A percentile compares a stretch with the other conserved stretches of the same genome.
phyloP scores from a whole-genome alignment of 202 grass and related monocot genomes.

The Carex arenaria region DNA sequence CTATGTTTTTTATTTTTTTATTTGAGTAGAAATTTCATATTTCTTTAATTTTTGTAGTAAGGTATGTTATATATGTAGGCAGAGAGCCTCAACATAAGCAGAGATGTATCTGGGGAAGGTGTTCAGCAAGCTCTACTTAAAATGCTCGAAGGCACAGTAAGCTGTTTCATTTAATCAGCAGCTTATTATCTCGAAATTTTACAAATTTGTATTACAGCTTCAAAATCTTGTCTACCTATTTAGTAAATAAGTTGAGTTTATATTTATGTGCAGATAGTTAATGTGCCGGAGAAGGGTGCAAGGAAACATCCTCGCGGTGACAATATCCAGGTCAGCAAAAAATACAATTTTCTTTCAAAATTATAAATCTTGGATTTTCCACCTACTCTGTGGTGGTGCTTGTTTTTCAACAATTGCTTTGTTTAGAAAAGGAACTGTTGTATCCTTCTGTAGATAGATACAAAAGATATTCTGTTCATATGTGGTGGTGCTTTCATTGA shows the following conservation, averaged over 20 bases:
- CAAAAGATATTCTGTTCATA: conserved; percentile 99
- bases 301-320: conserved; percentile 98
- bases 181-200: background rate
- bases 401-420: conserved; percentile 6
- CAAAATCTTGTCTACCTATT: conserved; percentile 21
- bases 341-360: background rate
- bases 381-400: background rate
- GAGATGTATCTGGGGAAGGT: conserved; percentile 99
- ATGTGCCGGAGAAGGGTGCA: conserved; percentile 99
- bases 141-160: conserved; percentile 99
- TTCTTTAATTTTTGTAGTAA: conserved; percentile 18
- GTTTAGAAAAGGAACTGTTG: conserved; percentile 11
- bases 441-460: conserved; percentile 81
- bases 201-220: conserved; percentile 13
- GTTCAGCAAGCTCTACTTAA: conserved; percentile 97
- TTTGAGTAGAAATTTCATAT: background rate
- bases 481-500: conserved; percentile 97
- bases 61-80: conserved; percentile 41
- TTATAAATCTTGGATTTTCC: background rate
- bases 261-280: conserved; percentile 70
- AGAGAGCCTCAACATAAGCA: conserved; percentile 97
- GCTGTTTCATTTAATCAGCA: conserved; percentile 24
- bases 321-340: conserved; percentile 88
- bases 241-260: conserved; percentile 23
- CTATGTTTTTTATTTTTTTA: background rate